Base-by-base conservation (phyloP, 2,329 filamentous ascomycete genomes). In the Ophiostoma novo-ulmi region DNA sequence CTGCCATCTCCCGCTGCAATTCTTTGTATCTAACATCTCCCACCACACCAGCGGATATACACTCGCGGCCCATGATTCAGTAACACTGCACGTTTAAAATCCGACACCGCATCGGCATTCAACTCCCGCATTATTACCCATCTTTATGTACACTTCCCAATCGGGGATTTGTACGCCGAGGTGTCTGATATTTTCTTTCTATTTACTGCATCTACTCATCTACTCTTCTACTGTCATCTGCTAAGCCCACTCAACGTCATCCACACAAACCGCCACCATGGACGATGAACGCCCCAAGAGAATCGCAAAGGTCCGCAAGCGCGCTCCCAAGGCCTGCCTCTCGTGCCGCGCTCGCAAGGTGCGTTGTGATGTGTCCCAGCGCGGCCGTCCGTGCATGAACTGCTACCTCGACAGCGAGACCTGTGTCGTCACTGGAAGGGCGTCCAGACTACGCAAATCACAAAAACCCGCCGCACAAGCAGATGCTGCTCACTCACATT, bases 281-380 rank as follows among this genome's bases (percentile, higher is more conserved):
- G 75, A 82, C 3, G 74, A 80, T 14, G 78, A 81, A 67, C 74
- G 82, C 17, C 74, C 78, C 5, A 82, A 82, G 3, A 80, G 52
- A n/a, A 58, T 78, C 0, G 72, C 82, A 11, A 84, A 83, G 0
- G 78, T 80, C 71, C 84, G 83, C 68, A 83, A 82, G 77, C 78
- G 83, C 71, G 83, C 83, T 1, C 77, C 82, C n/a, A 84, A 85
- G 69, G 83, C 83, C 11, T 85, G 83, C 68, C 77, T 84, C 11
- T 83, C 82, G n/a, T 85, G 83, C 74, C 79, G 83, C 20, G 80
- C 82, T n/a, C 78, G 83, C 36, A 85, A 85, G 75, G 83, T 85
- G 38, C 78, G 83, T 38, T 85, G 83, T 71, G 83, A 84, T 74
- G 82, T 85, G 58, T 73, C 74, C 4, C 82, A 83, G 73, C 78